Conservation (phyloP, 2,329 filamentous ascomycete species). For the Sarocladium strictum region DNA sequence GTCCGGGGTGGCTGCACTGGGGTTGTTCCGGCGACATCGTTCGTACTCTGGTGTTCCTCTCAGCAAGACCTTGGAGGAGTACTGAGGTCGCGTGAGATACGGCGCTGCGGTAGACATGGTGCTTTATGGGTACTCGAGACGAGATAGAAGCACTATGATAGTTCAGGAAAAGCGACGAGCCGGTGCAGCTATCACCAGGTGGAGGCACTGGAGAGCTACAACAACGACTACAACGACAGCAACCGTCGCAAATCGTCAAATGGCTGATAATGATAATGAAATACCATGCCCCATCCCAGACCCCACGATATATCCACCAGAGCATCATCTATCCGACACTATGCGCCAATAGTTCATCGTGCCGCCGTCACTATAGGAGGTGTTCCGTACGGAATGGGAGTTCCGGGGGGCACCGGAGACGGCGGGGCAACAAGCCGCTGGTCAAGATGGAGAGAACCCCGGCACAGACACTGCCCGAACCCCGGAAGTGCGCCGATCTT, state of each 20-base stretch:
- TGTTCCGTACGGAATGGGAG: background rate
- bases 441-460: background rate
- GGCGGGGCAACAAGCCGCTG: too few species aligned
- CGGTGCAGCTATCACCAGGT: too few species aligned
- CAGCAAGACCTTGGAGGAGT: background rate
- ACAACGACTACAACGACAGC: too few species aligned
- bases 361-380: background rate
- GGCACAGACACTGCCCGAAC: too few species aligned
- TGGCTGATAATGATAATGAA: too few species aligned
- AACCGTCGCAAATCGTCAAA: too few species aligned
- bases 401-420: too few species aligned
- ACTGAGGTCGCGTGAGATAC: background rate
- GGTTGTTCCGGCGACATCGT: background rate
- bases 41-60: background rate
- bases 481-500: too few species aligned
- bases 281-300: too few species aligned
- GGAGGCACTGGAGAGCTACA: too few species aligned
- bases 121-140: background rate
- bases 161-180: background rate
- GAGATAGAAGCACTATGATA: background rate
- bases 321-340: background rate
- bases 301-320: background rate
- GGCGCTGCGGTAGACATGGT: background rate
- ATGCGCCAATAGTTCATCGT: background rate
- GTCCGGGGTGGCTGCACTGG: background rate